Evolutionary conservation across 2,329 filamentous ascomycete genomes (phyloP), one percentile per base, ranked within the genome.

Genomic region (Pseudopyricularia cyperi): DNA sequence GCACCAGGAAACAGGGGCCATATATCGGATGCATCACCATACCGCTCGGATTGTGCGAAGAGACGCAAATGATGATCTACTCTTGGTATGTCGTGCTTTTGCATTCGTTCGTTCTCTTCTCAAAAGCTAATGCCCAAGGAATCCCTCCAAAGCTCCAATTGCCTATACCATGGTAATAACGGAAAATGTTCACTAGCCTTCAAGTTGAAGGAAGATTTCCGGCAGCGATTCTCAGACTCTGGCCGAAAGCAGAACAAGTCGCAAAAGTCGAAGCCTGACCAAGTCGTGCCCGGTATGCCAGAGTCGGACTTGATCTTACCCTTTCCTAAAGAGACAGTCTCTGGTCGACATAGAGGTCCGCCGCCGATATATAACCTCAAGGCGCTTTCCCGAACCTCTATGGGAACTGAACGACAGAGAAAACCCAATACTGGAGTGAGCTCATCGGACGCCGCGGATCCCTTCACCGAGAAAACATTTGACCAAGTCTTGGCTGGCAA

Each of bases 21-120:
- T 66, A 61, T 46, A 50, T 47, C 0, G 62, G 62, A 9, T 67
- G 65, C 49, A 52, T 67, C 4, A 48, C 60, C 2, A 46, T 63
- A 32, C 19, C 56, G 6, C 47, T 24, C 1, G 48, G 47, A 1
- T 56, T 61, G 1, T 33, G 35, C 11, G 12, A 37, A 1, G 53
- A 53, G 8, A 6, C 49, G 3, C 49, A 46, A 9, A 17, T 30
- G 4, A 54, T 52, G 2, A 59, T 59, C 28, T 39, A 51, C 2
- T 42, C 37, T 19, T 42, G 37, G 37, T 42, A 42, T 4, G 37
- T 42, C 12, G 4, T 15, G 9, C n/a, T 17, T 17, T 39, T 3
- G n/a, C 7, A 15, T n/a, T n/a, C n/a, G n/a, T n/a, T n/a, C n/a
- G n/a, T n/a, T n/a, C n/a, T n/a, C n/a, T n/a, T n/a, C n/a, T n/a